Evolutionary conservation across 345 rosid species (phyloP), one percentile per base, ranked within the genome.

Genomic region (Citrus trifoliata): DNA sequence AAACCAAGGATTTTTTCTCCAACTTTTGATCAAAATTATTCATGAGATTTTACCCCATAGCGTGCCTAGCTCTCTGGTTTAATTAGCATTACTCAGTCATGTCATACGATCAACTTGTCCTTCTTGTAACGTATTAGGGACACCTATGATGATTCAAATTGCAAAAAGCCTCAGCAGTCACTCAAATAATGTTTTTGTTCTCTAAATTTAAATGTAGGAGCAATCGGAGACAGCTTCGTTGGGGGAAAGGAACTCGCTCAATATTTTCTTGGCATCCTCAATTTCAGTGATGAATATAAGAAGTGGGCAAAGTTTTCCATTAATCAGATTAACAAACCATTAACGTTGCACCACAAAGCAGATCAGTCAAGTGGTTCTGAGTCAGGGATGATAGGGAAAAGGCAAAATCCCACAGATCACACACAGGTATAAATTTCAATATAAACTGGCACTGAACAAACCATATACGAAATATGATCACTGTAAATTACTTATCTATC

Each of bases 391-490:
- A 85, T 71, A 87, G 78, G n/a, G 59, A 84, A 81, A 85, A 86
- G 76, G 67, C 93, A 85, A 73, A 81, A 89, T 78, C 68, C 87
- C 70, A 87, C 90, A 53, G 95, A 94, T 85, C 97, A 94, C 82
- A 90, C 97, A 5, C 97, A 93, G 94, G 98, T 91, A 74, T 7
- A 73, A 38, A 35, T 25, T 8, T 65, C 42, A 65, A 32, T 33
- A 65, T 19, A 65, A 10, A 2, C 40, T 32, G 1, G 4, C 51
- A 46, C 14, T 16, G 51, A 1, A 2, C 22, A 6, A 65, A 33
- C 22, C 58, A 18, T 46, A 3, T 12, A 13, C 3, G 51, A 46
- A 46, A 46, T 46, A 46, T 5, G 58, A 64, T 13, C 4, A 2
- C 21, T 10, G 32, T 60, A 12, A 19, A 25, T 46, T 7, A 27